Evolutionary conservation across 2,329 filamentous ascomycete species (phyloP), one percentile per base, ranked within the genome.

Genomic region (Chalaropsis ovoidea): DNA sequence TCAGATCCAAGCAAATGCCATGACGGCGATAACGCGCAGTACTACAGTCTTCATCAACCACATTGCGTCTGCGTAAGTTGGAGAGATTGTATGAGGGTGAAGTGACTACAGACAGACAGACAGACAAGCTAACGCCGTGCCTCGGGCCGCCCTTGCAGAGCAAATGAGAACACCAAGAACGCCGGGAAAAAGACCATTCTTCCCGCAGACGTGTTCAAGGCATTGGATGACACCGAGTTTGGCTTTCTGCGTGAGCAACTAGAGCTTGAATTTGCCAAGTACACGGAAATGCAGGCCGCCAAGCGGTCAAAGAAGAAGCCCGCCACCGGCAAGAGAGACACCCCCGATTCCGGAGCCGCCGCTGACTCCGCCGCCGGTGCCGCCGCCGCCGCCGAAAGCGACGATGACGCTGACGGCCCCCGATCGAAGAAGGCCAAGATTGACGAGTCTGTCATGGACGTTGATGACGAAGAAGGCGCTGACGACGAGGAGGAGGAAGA

Each of bases 31-130:
- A 77, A 87, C 84, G 70, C 92, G 92, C 76, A 88, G 87, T 74
- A 87, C 89, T 7, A 92, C 88, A 0, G 86, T 94, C 0, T 94
- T 94, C 72, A 87, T 94, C 70, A 93, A 84, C 76, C 89, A 92
- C 74, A 78, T 94, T 41, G 86, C 88, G 56, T 82, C 84, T 68
- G 82, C 86, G 89, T 93, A 81, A 65, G 86, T 19, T 64, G 31
- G 47, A 24, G 8, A 56, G 35, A 19, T n/a, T n/a, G n/a, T n/a
- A n/a, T n/a, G n/a, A n/a, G n/a, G n/a, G n/a, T n/a, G n/a, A n/a
- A n/a, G n/a, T n/a, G n/a, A n/a, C n/a, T n/a, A n/a, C n/a, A n/a
- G n/a, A n/a, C n/a, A n/a, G n/a, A 64, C 5, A 39, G n/a, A 60
- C 27, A 35, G 13, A 27, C 60, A 22, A 45, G 42, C 62, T 64